These are phyloP conservation scores for Syzygium grande DNA, from an alignment of 345 rosid genomes.

Conservation along the genomic window DNA sequence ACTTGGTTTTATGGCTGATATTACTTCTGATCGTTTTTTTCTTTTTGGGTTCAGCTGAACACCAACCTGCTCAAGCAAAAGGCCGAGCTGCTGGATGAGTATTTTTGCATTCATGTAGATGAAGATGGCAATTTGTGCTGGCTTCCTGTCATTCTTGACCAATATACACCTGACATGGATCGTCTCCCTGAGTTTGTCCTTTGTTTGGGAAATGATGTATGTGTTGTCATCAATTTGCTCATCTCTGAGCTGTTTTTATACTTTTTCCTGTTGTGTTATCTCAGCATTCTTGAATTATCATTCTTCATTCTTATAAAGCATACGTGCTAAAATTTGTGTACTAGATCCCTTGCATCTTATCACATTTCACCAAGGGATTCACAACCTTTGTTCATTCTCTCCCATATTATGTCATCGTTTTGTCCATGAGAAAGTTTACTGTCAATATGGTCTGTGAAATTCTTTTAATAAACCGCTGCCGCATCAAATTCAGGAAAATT, in stretches of 20 bases:
- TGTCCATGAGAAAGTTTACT: background rate
- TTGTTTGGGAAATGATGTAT: slow-evolving; percentile 90
- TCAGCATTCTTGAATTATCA: background rate
- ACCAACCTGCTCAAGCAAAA: slow-evolving; percentile 72
- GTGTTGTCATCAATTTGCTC: slow-evolving; percentile 15
- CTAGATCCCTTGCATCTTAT: background rate
- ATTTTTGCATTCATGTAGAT: slow-evolving; percentile 64
- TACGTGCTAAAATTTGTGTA: background rate
- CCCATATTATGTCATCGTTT: background rate
- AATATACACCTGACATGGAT: slow-evolving; percentile 94
- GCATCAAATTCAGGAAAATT: background rate
- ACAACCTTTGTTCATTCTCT: background rate
- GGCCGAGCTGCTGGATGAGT: slow-evolving; percentile 77
- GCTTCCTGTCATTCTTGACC: slow-evolving; percentile 94
- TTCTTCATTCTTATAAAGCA: background rate
- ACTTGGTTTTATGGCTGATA: background rate
- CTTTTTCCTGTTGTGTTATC: background rate
- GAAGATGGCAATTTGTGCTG: slow-evolving; percentile 58
- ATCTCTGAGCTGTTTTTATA: background rate
- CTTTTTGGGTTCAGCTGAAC: slow-evolving; percentile 51
- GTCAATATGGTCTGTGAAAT: background rate
- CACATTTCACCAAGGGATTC: background rate
- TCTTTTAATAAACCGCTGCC: background rate
- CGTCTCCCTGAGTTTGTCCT: slow-evolving; percentile 85
- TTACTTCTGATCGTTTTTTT: background rate